phyloP scores from a whole-genome alignment of 805 yeast species.

The Metschnikowia anglica region DNA sequence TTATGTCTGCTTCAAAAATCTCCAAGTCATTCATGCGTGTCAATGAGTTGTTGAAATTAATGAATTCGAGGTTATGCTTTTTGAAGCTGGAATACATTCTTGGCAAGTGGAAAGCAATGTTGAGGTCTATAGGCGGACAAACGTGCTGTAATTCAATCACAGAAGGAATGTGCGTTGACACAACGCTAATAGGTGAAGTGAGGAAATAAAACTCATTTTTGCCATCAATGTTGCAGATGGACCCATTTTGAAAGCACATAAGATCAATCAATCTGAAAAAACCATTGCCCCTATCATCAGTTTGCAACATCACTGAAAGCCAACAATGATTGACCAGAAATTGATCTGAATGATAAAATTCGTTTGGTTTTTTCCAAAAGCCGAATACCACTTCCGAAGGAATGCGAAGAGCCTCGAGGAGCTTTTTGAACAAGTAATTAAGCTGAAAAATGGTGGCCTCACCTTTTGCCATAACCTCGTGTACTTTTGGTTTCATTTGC shows the following conservation, averaged over 20 bases:
- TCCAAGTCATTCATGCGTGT: conserved; percentile 74
- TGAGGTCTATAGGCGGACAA: conserved; percentile 77
- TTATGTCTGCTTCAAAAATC: conserved; percentile 72
- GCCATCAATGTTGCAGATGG: conserved; percentile 32
- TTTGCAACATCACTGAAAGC: conserved; percentile 77
- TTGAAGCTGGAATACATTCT: conserved; percentile 82
- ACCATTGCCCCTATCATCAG: conserved; percentile 35
- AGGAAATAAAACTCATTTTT: conserved; percentile 68
- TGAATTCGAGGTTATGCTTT: conserved; percentile 53
- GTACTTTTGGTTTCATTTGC: conserved; percentile 42
- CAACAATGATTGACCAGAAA: conserved; percentile 78
- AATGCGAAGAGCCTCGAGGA: conserved; percentile 68
- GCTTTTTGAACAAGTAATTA: conserved; percentile 70
- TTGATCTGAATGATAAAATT: conserved; percentile 49
- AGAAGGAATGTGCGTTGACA: conserved; percentile 85
- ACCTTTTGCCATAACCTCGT: conserved; percentile 44
- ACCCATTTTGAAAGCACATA: conserved; percentile 38
- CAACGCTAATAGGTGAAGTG: conserved; percentile 68
- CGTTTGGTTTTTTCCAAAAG: conserved; percentile 76
- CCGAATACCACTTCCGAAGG: conserved; percentile 80
- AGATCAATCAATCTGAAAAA: conserved; percentile 72
- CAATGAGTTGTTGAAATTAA: conserved; percentile 72
- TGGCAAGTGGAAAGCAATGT: conserved; percentile 77
- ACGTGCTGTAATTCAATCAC: conserved; percentile 81
- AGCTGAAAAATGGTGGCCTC: conserved; percentile 69